These are phyloP conservation scores for Typha latifolia DNA, from an alignment of 176 grass and related monocot species.

Conservation along the genomic window DNA sequence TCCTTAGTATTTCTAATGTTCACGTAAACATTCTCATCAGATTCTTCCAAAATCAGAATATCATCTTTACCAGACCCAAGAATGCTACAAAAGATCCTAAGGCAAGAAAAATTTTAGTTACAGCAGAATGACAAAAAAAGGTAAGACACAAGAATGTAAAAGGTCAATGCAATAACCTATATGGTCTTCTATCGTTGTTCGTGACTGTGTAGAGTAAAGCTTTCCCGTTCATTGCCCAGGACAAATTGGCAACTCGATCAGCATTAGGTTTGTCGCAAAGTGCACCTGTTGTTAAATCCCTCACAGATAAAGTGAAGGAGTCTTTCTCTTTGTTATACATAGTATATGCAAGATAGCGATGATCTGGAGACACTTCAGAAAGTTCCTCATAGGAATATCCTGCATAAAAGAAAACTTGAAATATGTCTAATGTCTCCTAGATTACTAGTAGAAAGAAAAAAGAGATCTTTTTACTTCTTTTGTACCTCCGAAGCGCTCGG, in stretches of 20 bases:
- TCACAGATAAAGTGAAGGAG: constrained; percentile 76
- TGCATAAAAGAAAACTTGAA: constrained; percentile 23
- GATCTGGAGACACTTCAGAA: constrained; percentile 89
- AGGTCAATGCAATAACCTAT: constrained; percentile 46
- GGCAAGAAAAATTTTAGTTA: constrained; percentile 20
- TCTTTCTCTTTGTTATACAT: constrained; percentile 96
- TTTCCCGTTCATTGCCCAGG: constrained; percentile 89
- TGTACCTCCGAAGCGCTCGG: constrained; percentile 79
- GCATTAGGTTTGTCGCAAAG: constrained; percentile 61
- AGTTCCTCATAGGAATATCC: constrained; percentile 91
- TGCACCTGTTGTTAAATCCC: constrained; percentile 61
- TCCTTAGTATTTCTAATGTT: constrained; percentile 95
- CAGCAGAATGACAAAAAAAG: constrained; percentile 11
- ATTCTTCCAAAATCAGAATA: constrained; percentile 79
- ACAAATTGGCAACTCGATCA: constrained; percentile 62
- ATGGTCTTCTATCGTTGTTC: constrained; percentile 76
- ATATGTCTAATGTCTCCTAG: neutral
- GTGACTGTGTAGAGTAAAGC: constrained; percentile 72
- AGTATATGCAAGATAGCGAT: constrained; percentile 79
- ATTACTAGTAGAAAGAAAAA: neutral
- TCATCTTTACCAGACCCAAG: constrained; percentile 72
- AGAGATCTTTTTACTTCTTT: neutral
- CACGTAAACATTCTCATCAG: constrained; percentile 63
- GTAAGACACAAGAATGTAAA: constrained; percentile 2
- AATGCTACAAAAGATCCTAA: constrained; percentile 79